phyloP scores from a whole-genome alignment of 305 asterid genomes.

The Vinca major region DNA sequence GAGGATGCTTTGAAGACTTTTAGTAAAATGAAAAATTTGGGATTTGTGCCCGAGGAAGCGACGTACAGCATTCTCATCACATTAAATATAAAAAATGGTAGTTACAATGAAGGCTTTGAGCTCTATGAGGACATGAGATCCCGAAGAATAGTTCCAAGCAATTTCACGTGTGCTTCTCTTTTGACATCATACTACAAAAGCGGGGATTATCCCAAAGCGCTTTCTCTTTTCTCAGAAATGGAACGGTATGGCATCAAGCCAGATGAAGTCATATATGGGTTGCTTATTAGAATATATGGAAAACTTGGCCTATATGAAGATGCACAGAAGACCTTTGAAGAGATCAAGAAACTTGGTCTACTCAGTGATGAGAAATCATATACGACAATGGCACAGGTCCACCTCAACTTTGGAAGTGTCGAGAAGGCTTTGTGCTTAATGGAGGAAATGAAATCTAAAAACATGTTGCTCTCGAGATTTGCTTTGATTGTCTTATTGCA shows the following conservation, averaged over 20 bases:
- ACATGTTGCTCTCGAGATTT: constrained; percentile 55
- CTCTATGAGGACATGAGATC: constrained; percentile 86
- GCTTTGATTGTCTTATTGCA: constrained; percentile 50
- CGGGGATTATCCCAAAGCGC: constrained; percentile 75
- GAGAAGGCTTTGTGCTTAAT: constrained; percentile 65
- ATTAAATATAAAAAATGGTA: constrained; percentile 45
- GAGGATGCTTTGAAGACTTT: constrained; percentile 60
- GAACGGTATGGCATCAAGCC: constrained; percentile 47
- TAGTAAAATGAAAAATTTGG: constrained; percentile 56
- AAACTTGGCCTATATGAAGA: constrained; percentile 88
- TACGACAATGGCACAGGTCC: constrained; percentile 90
- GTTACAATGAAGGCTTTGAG: constrained; percentile 40
- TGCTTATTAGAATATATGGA: constrained; percentile 89
- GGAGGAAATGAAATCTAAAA: constrained; percentile 58
- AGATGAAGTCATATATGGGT: constrained; percentile 84
- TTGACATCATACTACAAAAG: constrained; percentile 59
- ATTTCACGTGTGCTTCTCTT: constrained; percentile 91
- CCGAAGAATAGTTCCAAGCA: constrained; percentile 59
- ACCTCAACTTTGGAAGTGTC: constrained; percentile 49
- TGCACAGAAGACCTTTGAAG: constrained; percentile 65
- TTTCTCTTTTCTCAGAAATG: constrained; percentile 82
- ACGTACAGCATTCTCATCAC: constrained; percentile 79
- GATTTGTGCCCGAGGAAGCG: constrained; percentile 81
- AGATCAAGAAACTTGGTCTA: constrained; percentile 49
- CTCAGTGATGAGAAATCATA: constrained; percentile 63